Base-by-base conservation (phyloP, 345 rosid species). In the Citrus trifoliata region DNA sequence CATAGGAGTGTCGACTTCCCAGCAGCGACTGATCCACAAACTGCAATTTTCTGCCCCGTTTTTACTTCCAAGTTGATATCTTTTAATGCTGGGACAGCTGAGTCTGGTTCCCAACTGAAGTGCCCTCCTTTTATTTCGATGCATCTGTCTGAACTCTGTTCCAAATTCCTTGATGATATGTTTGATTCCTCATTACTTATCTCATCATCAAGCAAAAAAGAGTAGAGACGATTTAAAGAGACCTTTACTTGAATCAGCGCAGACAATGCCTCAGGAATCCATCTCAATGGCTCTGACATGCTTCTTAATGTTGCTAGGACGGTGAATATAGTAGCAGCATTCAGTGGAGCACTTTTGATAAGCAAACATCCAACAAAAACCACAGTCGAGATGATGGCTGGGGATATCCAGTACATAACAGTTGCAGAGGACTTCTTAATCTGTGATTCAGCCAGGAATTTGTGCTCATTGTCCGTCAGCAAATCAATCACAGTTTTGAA, bases 21-120 rank as follows among this genome's bases (percentile, higher is more conserved):
- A 0, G 95, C 89, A 1, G 95, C 94, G 16, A 92, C 97, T 6
- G 89, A 87, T 42, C 98, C 95, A 63, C 97, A 91, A 70, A 94
- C 80, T 27, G 97, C 95, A 77, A 94, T 77, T 78, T 94, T 91
- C 56, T 90, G 88, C 37, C 93, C 88, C 19, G 28, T 10, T 77
- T 80, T 86, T 16, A 86, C 77, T 32, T 89, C 86, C 71, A 92
- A 62, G 68, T 82, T 76, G 59, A 91, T 79, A 75, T 85, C 61
- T 51, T 65, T 46, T 30, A 92, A 79, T 7, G 95, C 87, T 73
- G 84, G 76, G 74, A 32, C 21, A 38, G 70, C 59, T 25, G 76
- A 58, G 48, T 94, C 92, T 30, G 87, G 84, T 76, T 91, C 91
- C 98, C 98, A 92, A 69, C 92, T 78, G 87, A 92, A 92, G 61